Evolutionary conservation across 2,329 filamentous ascomycete species (phyloP).

Genomic region (Graphiopsis chlorocephala): DNA sequence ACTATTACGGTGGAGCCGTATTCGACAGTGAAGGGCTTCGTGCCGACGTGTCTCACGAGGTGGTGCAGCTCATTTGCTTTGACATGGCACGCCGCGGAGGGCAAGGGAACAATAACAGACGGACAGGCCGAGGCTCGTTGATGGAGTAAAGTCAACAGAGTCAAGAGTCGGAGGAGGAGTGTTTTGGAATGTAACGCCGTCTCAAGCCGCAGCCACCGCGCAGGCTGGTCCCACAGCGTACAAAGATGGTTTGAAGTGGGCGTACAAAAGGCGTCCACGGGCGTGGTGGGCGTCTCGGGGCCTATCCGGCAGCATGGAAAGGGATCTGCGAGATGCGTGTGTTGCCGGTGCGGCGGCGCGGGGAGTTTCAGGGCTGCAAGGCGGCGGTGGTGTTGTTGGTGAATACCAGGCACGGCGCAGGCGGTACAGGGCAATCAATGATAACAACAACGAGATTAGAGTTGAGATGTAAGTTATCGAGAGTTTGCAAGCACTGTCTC

Average conservation of each 20-base stretch:
- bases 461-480: neutral
- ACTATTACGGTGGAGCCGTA: neutral
- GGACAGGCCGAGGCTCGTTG: neutral
- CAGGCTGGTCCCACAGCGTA: neutral
- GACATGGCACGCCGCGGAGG: neutral
- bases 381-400: neutral
- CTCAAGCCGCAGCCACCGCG: neutral
- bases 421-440: neutral
- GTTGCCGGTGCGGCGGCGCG: neutral
- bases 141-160: neutral
- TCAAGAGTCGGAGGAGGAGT: neutral
- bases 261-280: neutral
- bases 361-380: slow-evolving; percentile 5
- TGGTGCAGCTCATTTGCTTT: slow-evolving; percentile 2
- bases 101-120: neutral
- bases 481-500: neutral
- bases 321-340: slow-evolving; percentile 8
- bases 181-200: slow-evolving; percentile 1
- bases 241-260: slow-evolving; percentile 1
- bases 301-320: neutral
- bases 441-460: neutral
- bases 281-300: neutral
- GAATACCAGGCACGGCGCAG: neutral
- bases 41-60: slow-evolving; percentile 5
- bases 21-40: neutral